A percentile compares a stretch with the other conserved stretches of the same genome.
Evolutionary conservation across 1,139 yeast genomes (phyloP).

Genomic region (Debaryomyces udenii): DNA sequence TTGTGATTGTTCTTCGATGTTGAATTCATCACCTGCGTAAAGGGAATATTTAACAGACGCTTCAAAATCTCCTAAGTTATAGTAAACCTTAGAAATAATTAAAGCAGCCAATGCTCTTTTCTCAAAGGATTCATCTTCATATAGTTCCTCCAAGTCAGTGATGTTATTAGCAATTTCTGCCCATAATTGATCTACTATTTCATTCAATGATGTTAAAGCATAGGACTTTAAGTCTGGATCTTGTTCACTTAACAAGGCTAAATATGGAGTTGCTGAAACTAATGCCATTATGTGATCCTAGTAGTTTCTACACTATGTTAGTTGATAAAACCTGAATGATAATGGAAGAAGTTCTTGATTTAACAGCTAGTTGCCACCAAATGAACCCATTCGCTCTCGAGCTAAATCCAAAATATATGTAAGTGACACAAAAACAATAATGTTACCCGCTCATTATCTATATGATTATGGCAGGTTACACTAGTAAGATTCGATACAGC

Average conservation of each 20-base stretch:
- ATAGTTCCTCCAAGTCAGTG: conserved; percentile 84
- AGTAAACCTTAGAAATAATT: conserved; percentile 91
- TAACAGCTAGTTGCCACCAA: conserved; percentile 14
- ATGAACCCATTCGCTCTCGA: conserved; percentile 6
- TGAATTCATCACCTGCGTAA: conserved; percentile 79
- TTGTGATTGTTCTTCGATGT: conserved; percentile 76
- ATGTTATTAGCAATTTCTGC: conserved; percentile 94
- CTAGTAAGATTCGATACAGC: too few relatives aligned
- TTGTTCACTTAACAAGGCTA: conserved; percentile 84
- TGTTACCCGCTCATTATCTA: conserved; percentile 5
- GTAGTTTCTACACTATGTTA: conserved; percentile 2
- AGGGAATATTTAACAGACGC: conserved; percentile 88
- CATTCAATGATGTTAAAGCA: conserved; percentile 82
- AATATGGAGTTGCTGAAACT: conserved; percentile 84
- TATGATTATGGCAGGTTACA: too few relatives aligned
- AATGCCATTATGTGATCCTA: conserved; percentile 47
- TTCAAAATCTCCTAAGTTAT: conserved; percentile 92
- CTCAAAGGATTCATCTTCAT: conserved; percentile 79
- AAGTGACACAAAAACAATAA: conserved; percentile 11
- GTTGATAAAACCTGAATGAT: conserved; percentile 1
- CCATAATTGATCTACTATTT: conserved; percentile 90
- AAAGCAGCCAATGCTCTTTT: conserved; percentile 86
- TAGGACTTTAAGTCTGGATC: conserved; percentile 78
- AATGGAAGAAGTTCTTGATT: conserved; percentile 1
- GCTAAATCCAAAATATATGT: conserved; percentile 1